Evolutionary conservation across 495 filamentous ascomycete genomes (phyloP), one percentile per base, ranked within the genome.

Genomic region (Rusavskia elegans): DNA sequence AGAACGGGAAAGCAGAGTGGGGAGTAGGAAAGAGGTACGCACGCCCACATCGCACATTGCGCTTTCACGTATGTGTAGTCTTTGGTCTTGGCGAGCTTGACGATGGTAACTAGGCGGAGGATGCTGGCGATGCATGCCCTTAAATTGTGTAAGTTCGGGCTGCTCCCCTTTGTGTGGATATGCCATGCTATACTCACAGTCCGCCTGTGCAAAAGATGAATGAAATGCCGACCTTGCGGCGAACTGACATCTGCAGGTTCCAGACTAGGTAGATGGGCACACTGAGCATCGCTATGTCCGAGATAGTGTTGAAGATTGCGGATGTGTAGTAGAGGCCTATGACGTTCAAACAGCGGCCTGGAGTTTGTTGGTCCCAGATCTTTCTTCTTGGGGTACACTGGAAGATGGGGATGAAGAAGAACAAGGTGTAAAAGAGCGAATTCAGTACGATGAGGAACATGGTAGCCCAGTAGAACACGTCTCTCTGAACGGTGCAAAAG

Each of bases 201-300:
- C 16, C 19, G 7, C 48, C 48, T 1, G 30, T 36, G n/a, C 48
- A 23, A 25, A 50, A 50, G 17, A 50, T 37, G 21, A 29, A 5
- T 1, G 48, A 36, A 7, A 50, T 50, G 16, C 48, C 48, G 3
- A 50, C 23, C 16, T 50, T 50, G 5, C 48, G 48, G 37, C 38
- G 44, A 6, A n/a, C 45, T 2, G 57, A 59, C 51, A 59, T 63
- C 56, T 57, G 61, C 32, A 57, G 58, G 40, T 48, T 60, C 54
- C 53, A 66, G 51, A 62, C 62, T 40, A 59, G 59, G 48, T 49
- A 51, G 10, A 65, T 27, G 2, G 64, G 64, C 8, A 57, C 48
- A 14, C 61, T 19, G 20, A 68, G 52, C 27, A 66, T 65, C 16
- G 54, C 53, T 10, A 67, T 6, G 51, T 67, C 64, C 9, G 63